These are phyloP conservation scores for Neofusicoccum kwambonambiense DNA, from an alignment of 2,329 filamentous ascomycete genomes.

Conservation along the genomic window DNA sequence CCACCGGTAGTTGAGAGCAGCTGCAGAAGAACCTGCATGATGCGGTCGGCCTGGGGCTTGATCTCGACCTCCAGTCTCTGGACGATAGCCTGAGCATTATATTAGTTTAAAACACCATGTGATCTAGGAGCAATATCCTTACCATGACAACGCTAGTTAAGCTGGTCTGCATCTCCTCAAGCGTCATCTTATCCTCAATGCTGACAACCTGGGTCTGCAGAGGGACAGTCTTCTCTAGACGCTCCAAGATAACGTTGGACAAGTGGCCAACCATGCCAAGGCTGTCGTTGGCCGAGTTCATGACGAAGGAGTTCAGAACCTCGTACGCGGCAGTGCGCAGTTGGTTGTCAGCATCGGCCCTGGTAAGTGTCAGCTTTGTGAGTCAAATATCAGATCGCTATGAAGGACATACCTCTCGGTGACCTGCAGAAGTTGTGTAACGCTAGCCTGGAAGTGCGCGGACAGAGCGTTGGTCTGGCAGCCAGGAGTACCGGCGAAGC, in stretches of 20 bases:
- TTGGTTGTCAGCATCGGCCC: constrained; percentile 75
- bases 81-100: constrained; percentile 64
- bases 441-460: constrained; percentile 88
- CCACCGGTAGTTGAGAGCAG: constrained; percentile 73
- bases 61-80: constrained; percentile 90
- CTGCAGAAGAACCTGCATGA: constrained; percentile 86
- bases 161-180: constrained; percentile 98
- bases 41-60: constrained; percentile 82
- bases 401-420: constrained; percentile 63
- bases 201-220: constrained; percentile 93
- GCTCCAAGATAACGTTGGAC: constrained; percentile 84
- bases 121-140: constrained; percentile 24
- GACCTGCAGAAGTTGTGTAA: constrained; percentile 78
- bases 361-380: constrained; percentile 25
- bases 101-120: background rate
- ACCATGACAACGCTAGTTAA: constrained; percentile 82
- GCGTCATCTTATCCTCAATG: constrained; percentile 90
- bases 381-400: background rate
- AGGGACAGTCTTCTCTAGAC: constrained; percentile 83
- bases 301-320: constrained; percentile 91
- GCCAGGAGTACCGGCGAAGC: constrained; percentile 84
- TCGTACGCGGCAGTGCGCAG: constrained; percentile 96
- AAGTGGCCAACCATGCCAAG: constrained; percentile 76
- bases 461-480: constrained; percentile 79
- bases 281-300: constrained; percentile 84